Evolutionary conservation across 768 basidiomycete genomes (phyloP).

Genomic region (Xerocomellus chrysenteron): DNA sequence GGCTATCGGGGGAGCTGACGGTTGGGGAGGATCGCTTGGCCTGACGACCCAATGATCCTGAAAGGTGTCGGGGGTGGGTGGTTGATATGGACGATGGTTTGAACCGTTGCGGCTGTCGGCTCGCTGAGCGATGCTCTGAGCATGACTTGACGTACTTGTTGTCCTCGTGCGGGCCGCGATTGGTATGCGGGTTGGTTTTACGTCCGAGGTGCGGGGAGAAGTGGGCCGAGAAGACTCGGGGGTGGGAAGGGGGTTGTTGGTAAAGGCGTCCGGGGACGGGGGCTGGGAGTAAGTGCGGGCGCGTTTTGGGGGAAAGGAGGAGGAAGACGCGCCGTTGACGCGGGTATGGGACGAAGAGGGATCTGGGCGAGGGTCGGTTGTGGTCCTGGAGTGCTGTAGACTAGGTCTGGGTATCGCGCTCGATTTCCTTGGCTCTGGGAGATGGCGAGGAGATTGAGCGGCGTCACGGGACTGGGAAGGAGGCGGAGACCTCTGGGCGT

Average conservation of each 20-base stretch:
- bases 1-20: conserved; percentile 34
- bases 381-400: conserved; percentile 37
- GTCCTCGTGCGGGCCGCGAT: conserved; percentile 41
- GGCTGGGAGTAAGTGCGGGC: conserved; percentile 65
- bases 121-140: conserved; percentile 36
- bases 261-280: conserved; percentile 32
- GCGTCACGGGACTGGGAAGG: conserved; percentile 25
- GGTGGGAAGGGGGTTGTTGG: conserved; percentile 31
- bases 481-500: conserved; percentile 28
- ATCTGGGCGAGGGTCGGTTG: conserved; percentile 24
- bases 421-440: conserved; percentile 35
- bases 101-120: conserved; percentile 36
- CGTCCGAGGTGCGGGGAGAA: conserved; percentile 43
- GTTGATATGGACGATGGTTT: conserved; percentile 22
- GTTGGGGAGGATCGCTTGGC: conserved; percentile 30
- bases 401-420: conserved; percentile 50
- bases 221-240: conserved; percentile 41
- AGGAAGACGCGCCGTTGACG: conserved; percentile 30
- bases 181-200: conserved; percentile 50
- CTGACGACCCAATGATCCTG: conserved; percentile 32
- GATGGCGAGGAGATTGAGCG: conserved; percentile 13
- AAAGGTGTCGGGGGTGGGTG: conserved; percentile 28
- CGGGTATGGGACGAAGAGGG: conserved; percentile 24
- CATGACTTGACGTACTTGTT: conserved; percentile 41
- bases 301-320: conserved; percentile 43